phyloP scores from a whole-genome alignment of 2,329 filamentous ascomycete genomes.

The Didymosphaeria variabile region DNA sequence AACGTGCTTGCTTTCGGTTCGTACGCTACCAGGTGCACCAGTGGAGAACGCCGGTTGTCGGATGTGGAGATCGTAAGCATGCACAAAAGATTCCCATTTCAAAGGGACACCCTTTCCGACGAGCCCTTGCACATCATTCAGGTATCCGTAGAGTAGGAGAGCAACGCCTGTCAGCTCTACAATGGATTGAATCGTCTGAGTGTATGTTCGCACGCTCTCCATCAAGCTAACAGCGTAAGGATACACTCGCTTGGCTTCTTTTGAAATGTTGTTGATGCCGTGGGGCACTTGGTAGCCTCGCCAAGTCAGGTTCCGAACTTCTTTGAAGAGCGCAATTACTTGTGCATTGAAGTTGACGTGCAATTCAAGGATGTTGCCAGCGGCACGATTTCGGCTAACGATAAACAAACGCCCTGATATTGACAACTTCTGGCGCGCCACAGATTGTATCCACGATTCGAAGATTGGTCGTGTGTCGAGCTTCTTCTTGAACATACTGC shows the following conservation, averaged over 20 bases:
- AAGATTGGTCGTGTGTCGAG: slow-evolving; percentile 93
- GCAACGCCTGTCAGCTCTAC: slow-evolving; percentile 86
- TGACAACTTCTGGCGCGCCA: slow-evolving; percentile 85
- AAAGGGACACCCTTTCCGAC: slow-evolving; percentile 88
- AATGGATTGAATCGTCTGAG: slow-evolving; percentile 87
- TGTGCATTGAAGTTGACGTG: slow-evolving; percentile 97
- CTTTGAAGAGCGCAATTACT: slow-evolving; percentile 97
- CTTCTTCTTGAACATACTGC: slow-evolving; percentile 94
- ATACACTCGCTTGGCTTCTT: slow-evolving; percentile 98
- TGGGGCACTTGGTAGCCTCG: slow-evolving; percentile 94
- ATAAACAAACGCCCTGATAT: slow-evolving; percentile 93
- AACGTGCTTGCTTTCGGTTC: slow-evolving; percentile 87
- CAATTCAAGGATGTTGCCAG: slow-evolving; percentile 87
- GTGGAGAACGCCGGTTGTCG: slow-evolving; percentile 69
- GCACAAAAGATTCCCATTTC: slow-evolving; percentile 97
- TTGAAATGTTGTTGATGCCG: slow-evolving; percentile 92
- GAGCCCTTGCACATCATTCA: slow-evolving; percentile 85
- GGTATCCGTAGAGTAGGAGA: slow-evolving; percentile 87
- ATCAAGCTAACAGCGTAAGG: slow-evolving; percentile 97
- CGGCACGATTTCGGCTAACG: slow-evolving; percentile 86
- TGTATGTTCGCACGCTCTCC: slow-evolving; percentile 95
- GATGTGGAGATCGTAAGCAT: slow-evolving; percentile 91
- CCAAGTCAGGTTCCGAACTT: slow-evolving; percentile 95
- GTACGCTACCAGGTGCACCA: slow-evolving; percentile 66
- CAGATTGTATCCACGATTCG: slow-evolving; percentile 93